Evolutionary conservation across 768 basidiomycete species (phyloP), one percentile per base, ranked within the genome.

Genomic region (Phylloporus arenicola): DNA sequence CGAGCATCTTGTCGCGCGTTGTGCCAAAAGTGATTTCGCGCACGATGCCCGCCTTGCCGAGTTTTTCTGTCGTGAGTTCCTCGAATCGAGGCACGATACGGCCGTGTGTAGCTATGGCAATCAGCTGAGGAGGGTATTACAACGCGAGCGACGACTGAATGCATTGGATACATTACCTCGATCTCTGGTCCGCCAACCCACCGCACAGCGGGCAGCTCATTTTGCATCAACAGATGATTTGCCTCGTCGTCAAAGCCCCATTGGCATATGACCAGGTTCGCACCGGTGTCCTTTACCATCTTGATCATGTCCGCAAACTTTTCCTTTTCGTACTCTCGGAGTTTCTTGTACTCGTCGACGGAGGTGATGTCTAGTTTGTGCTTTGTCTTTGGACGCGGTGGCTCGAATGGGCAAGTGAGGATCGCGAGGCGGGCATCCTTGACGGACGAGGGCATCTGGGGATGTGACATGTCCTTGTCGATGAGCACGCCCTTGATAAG

Each of bases 181-280:
- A 99, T 99, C 68, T 99, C 96, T 4, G 96, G 96, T 20, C 96
- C 96, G 53, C 96, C 96, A 49, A 99, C 96, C 96, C 96, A 98
- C 65, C 96, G 80, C 27, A 98, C 95, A 25, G 96, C 90, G 38
- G 96, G 96, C 31, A 99, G 76, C 13, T 94, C 91, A 60, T 97
- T 98, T 75, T 96, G 93, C 91, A 98, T 92, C 56, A 99, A 70
- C 60, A 98, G 58, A 67, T 98, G 96, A 65, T 99, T 99, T 39
- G 96, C 96, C 72, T 99, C 96, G 63, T 99, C 96, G 65, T 99
- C 96, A 64, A 99, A 99, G 53, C 96, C 96, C 96, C 96, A 99
- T 66, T 99, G 96, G 70, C 96, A 99, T 60, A 99, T 97, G 57
- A 99, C 96, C 52, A 99, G 72, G 70, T 99, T 99, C 13, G 96